phyloP scores from a whole-genome alignment of 495 filamentous ascomycete species.

The Neurospora sp. region DNA sequence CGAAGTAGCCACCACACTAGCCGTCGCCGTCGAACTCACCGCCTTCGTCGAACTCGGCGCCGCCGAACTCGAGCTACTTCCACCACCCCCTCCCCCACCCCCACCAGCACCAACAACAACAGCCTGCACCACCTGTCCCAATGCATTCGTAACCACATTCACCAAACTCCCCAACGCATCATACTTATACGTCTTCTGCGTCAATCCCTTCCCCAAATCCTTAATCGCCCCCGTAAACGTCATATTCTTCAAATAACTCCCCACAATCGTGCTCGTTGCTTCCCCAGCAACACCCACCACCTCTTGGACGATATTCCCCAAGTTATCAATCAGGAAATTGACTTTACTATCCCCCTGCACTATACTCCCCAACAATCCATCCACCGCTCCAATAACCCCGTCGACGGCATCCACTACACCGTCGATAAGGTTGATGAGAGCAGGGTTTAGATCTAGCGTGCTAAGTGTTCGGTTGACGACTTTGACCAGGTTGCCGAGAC shows the following conservation, averaged over 20 bases:
- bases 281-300: constrained; percentile 31
- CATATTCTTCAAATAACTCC: constrained; percentile 47
- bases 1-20: background rate
- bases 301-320: constrained; percentile 49
- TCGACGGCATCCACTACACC: constrained; percentile 38
- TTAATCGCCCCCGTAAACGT: constrained; percentile 38
- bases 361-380: constrained; percentile 43
- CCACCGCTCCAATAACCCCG: constrained; percentile 41
- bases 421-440: constrained; percentile 44
- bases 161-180: constrained; percentile 43
- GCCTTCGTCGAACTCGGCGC: constrained; percentile 4
- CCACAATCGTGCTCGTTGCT: constrained; percentile 38
- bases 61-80: background rate
- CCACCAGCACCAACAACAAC: constrained; percentile 29
- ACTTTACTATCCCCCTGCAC: constrained; percentile 40
- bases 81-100: constrained; percentile 3
- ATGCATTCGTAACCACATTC: constrained; percentile 44
- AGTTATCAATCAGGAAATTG: constrained; percentile 47
- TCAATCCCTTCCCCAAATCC: constrained; percentile 35
- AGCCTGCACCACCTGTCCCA: constrained; percentile 47
- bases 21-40: constrained; percentile 4
- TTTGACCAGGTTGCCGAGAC: constrained; percentile 3
- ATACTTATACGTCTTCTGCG: constrained; percentile 45
- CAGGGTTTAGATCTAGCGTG: constrained; percentile 27
- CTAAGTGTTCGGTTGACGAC: too few species aligned